Evolutionary conservation across 352 stramenopile species (phyloP).

Genomic region (Phytophthora uliginosa): DNA sequence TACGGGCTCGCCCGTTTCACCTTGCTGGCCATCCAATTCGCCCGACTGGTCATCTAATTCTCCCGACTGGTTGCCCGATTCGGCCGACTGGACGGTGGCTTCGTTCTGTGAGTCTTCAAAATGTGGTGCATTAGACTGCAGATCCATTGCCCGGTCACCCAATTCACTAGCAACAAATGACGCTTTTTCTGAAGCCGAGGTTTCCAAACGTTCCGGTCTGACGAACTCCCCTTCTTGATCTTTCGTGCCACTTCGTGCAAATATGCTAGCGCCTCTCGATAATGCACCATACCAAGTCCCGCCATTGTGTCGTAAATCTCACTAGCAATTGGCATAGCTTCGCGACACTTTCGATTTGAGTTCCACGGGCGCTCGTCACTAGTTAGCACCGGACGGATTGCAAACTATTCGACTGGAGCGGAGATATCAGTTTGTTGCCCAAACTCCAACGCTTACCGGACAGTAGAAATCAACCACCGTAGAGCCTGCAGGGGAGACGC

Average conservation of each 20-base stretch:
- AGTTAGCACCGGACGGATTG: not conserved
- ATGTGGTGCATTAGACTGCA: no score
- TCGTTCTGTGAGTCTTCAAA: no score
- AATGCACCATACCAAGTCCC: slow-evolving; percentile 1
- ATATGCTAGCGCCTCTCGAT: not conserved
- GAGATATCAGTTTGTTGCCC: not conserved
- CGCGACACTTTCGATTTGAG: slow-evolving; percentile 3
- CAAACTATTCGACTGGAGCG: not conserved
- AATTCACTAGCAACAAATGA: no score
- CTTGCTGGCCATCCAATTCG: no score
- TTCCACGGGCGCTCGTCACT: not conserved
- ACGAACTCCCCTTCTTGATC: not conserved
- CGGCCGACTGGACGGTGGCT: no score
- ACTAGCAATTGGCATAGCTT: not conserved
- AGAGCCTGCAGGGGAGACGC: not conserved
- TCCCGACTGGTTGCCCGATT: no score
- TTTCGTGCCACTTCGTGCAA: not conserved
- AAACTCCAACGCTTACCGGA: no score
- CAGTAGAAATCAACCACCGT: slow-evolving; percentile 6
- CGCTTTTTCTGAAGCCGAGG: no score
- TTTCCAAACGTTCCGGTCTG: no score
- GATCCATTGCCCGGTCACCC: no score
- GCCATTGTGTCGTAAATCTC: slow-evolving; percentile 4
- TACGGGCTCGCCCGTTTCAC: no score
- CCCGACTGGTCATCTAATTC: no score